A percentile compares a stretch with the other conserved stretches of the same genome.
Evolutionary conservation across 139 green algal genomes (phyloP).

Genomic region (Dunaliella primolecta): DNA sequence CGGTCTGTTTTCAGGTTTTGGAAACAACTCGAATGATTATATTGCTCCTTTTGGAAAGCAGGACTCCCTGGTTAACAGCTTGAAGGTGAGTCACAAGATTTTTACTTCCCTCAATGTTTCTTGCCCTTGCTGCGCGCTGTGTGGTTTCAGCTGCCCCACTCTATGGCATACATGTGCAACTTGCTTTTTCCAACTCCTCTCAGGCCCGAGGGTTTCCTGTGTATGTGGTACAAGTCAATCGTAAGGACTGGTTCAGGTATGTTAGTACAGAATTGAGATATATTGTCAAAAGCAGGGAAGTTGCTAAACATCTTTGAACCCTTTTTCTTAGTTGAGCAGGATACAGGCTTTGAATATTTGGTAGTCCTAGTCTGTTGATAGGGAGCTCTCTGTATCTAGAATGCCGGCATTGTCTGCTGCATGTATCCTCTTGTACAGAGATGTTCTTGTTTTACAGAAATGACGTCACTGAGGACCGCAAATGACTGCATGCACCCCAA

Average conservation of each 20-base stretch:
- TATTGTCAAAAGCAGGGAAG: too few species aligned
- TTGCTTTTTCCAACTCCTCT: too few species aligned
- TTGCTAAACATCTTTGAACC: too few species aligned
- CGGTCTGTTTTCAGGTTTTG: too few species aligned
- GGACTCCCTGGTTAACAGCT: background rate
- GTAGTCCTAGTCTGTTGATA: background rate
- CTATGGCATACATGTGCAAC: too few species aligned
- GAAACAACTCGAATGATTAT: background rate
- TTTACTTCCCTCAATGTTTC: background rate
- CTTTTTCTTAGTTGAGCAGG: background rate
- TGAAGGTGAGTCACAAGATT: background rate
- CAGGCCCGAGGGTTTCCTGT: slow-evolving; percentile 40
- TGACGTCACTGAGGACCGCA: too few species aligned
- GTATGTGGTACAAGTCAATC: slow-evolving; percentile 45
- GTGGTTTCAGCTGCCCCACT: too few species aligned
- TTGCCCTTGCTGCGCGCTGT: too few species aligned
- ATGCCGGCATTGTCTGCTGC: background rate
- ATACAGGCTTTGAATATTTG: background rate
- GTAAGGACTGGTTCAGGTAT: slow-evolving; percentile 48
- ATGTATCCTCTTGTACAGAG: too few species aligned
- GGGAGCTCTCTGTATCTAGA: background rate
- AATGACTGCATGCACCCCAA: too few species aligned
- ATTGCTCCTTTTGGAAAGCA: background rate
- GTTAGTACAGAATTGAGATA: too few species aligned
- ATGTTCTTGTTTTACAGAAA: too few species aligned